phyloP scores from a whole-genome alignment of 176 grass and related monocot species.

The Dendrocalamus sinicus region DNA sequence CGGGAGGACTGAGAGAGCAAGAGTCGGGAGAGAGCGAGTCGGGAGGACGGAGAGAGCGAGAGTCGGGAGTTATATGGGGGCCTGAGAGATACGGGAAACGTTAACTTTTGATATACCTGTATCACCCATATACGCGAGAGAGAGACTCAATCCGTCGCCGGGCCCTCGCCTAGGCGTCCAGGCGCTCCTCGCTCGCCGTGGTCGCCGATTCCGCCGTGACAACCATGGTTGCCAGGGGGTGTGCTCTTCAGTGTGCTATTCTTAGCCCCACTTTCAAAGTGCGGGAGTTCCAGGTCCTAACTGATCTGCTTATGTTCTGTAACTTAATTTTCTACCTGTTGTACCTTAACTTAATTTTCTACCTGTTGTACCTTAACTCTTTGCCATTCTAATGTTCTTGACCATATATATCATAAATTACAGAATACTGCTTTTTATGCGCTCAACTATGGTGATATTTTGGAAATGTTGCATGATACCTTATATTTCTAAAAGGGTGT shows the following conservation, averaged over 20 bases:
- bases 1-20: too few species aligned
- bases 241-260: constrained; percentile 87
- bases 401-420: not conserved
- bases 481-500: not conserved
- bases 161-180: too few species aligned
- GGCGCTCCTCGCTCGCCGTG: too few species aligned
- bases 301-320: not conserved
- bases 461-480: not conserved
- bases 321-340: too few species aligned
- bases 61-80: too few species aligned
- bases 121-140: too few species aligned
- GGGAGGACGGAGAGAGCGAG: too few species aligned
- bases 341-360: not conserved
- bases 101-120: too few species aligned
- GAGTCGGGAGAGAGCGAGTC: too few species aligned
- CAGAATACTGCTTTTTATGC: not conserved
- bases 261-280: constrained; percentile 98
- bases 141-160: too few species aligned
- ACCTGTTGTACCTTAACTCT: not conserved
- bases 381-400: not conserved
- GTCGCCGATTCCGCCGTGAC: too few species aligned
- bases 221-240: constrained; percentile 48
- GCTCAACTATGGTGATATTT: not conserved
- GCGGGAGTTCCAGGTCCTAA: constrained; percentile 82
- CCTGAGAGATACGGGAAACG: too few species aligned